A percentile compares a stretch with the other conserved stretches of the same genome.
Conservation (phyloP, 805 yeast genomes). For the Isabelozyma heimii region DNA sequence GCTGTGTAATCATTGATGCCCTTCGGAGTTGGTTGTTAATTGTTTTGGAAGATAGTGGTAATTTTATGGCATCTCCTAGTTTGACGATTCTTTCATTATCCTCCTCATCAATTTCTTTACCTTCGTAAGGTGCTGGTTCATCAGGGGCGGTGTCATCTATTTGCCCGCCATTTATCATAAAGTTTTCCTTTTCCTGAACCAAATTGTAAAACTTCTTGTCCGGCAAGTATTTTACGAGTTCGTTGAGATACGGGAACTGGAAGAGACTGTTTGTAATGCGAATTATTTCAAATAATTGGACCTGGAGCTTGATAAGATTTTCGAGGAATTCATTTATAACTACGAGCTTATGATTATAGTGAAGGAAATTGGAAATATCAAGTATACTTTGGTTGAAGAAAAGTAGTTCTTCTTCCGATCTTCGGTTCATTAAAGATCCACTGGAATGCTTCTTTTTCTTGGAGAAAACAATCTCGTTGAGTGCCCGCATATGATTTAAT, state of each 20-base stretch:
- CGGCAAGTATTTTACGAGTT: conserved; percentile 18
- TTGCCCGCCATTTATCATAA: conserved; percentile 16
- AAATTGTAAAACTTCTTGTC: conserved; percentile 21
- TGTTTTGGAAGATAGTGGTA: conserved; percentile 28
- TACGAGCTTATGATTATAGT: conserved; percentile 19
- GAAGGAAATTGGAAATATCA: conserved; percentile 22
- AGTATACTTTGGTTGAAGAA: conserved; percentile 28
- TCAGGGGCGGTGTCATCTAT: conserved; percentile 8
- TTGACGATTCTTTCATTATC: conserved; percentile 25
- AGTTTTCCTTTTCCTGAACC: conserved; percentile 30
- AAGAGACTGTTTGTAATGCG: conserved; percentile 6
- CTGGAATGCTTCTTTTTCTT: not conserved
- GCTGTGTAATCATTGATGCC: conserved; percentile 6
- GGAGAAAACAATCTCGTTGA: conserved; percentile 23
- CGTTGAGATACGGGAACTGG: conserved; percentile 23
- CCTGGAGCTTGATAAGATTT: conserved; percentile 21
- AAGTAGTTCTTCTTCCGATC: conserved; percentile 2
- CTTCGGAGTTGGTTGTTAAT: conserved; percentile 22
- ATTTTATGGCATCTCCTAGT: conserved; percentile 24
- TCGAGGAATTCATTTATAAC: conserved; percentile 30
- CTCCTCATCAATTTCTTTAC: conserved; percentile 1
- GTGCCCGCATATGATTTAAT: conserved; percentile 16
- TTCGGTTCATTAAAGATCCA: conserved; percentile 1
- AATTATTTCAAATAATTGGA: conserved; percentile 16
- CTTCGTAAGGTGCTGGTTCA: conserved; percentile 5